These are phyloP conservation scores for Leccinellum luteum DNA, from an alignment of 768 basidiomycete genomes.

Conservation along the genomic window DNA sequence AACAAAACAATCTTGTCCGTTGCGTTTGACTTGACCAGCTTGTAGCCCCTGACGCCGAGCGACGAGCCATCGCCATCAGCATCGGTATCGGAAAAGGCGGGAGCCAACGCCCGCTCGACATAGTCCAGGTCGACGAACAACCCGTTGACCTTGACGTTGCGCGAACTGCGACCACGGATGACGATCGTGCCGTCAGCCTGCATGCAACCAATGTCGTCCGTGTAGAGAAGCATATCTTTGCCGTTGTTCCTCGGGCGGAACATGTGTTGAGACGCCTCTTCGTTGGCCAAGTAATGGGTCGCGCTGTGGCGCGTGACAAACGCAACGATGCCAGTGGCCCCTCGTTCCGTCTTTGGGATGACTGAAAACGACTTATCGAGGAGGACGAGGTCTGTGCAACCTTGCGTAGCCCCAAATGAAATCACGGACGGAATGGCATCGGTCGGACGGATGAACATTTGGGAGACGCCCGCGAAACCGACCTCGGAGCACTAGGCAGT, in stretches of 20 bases:
- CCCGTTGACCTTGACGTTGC: slow-evolving; percentile 31
- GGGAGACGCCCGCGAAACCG: slow-evolving; percentile 30
- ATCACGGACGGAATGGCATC: slow-evolving; percentile 26
- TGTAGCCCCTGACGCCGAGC: slow-evolving; percentile 20
- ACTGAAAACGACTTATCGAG: slow-evolving; percentile 23
- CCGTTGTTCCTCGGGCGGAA: slow-evolving; percentile 24
- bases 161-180: slow-evolving; percentile 29
- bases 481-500: slow-evolving; percentile 27
- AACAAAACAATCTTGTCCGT: slow-evolving; percentile 29
- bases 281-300: slow-evolving; percentile 28
- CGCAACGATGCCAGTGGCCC: slow-evolving; percentile 27
- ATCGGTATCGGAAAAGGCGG: slow-evolving; percentile 20
- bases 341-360: slow-evolving; percentile 18
- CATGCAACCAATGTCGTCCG: slow-evolving; percentile 29
- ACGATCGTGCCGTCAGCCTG: slow-evolving; percentile 26
- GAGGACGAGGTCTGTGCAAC: slow-evolving; percentile 28
- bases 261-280: slow-evolving; percentile 26
- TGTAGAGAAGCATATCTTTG: slow-evolving; percentile 25
- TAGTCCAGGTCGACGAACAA: slow-evolving; percentile 30
- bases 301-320: slow-evolving; percentile 28
- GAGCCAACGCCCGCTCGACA: slow-evolving; percentile 25
- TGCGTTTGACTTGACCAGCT: slow-evolving; percentile 27
- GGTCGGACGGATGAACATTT: slow-evolving; percentile 28
- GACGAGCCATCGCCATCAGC: background rate
- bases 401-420: slow-evolving; percentile 28